Base-by-base conservation (phyloP, 805 yeast species). In the Candida tibetensis region DNA sequence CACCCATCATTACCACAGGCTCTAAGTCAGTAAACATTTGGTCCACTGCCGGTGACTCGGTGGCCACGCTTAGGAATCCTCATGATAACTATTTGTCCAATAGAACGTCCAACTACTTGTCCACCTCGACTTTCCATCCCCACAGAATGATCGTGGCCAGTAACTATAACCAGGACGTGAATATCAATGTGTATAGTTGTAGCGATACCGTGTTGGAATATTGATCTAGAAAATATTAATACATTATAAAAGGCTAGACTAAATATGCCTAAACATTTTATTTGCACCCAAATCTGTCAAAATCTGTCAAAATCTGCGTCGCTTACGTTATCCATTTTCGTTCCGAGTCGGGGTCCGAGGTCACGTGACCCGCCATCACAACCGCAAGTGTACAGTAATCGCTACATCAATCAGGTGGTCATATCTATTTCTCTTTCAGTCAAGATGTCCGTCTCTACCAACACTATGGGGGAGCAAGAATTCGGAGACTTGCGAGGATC, bases 71-170 rank as follows among this genome's bases (percentile, higher is more conserved):
- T 47, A 74, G 73, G 51, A 79, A 56, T 55, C 71, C 76, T 26
- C 62, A 66, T 52, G 62, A 66, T 48, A 54, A 53, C 9, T 65
- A 74, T 52, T 58, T 74, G 59, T 45, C 71, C n/a, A 68, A 64
- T 33, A 49, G 78, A 42, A 69, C 71, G 4, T 66, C 72, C 17
- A 64, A 62, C 39, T 84, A 82, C 47, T 70, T 90, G 30, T 79
- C 88, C 2, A 70, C 81, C 2, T 57, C 88, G 46, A 70, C 82
- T 0, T 77, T 93, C 53, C 99, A 93, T 58, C 99, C 99, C 2
- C 99, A 93, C 57, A 71, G 91, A 46, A 87, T 93, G 96, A 78
- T 87, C 77, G 55, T 93, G 56, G 97, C 96, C 1, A 85, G 88
- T 1, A 82, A 83, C 49, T 85, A 85, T 56, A 74, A 81, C 37